Base-by-base conservation (phyloP, 2,329 filamentous ascomycete genomes). In the Chaetomiaceae sp. region DNA sequence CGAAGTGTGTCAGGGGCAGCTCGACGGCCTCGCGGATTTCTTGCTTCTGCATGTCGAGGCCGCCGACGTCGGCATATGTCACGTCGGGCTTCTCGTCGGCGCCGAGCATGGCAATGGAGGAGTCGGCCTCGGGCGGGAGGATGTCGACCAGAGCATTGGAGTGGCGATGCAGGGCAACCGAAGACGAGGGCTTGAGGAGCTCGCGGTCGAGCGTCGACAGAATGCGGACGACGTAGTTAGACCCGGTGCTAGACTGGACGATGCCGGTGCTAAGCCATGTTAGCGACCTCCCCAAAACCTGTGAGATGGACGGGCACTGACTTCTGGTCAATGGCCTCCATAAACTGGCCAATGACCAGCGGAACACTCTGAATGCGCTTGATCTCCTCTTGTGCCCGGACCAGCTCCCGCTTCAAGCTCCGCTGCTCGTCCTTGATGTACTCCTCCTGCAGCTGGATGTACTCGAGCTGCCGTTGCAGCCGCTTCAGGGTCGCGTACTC, bases 401-500 rank as follows among this genome's bases (percentile, higher is more conserved):
- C 92, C 47, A 99, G 82, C 78, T 99, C 94, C 64, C 94, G 85
- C 80, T 99, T 99, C 71, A 99, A 75, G 75, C 91, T 96, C 77
- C 90, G 86, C 77, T 99, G 94, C 79, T 99, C 94, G 83, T 99
- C 94, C 78, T 99, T 99, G 84, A 99, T 99, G 74, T 99, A 99
- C 72, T 99, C 94, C 75, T 99, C 94, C 76, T 99, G 94, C 65
- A 99, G 81, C 74, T 96, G 90, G 70, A 97, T 96, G 72, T 95
- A 97, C 85, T 99, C 94, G 64, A 97, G 77, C 77, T 97, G 91
- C 70, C 92, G 82, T 74, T 99, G 92, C 60, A 97, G 83, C 78
- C 95, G 94, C 80, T 99, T 99, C 72, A 97, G 81, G 37, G 87
- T 91, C 48, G 89, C 90, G 72, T 99, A 99, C 70, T 97, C 92